Evolutionary conservation across 108 stramenopile genomes (phyloP).

Genomic region (Cylindrotheca fusiformis): DNA sequence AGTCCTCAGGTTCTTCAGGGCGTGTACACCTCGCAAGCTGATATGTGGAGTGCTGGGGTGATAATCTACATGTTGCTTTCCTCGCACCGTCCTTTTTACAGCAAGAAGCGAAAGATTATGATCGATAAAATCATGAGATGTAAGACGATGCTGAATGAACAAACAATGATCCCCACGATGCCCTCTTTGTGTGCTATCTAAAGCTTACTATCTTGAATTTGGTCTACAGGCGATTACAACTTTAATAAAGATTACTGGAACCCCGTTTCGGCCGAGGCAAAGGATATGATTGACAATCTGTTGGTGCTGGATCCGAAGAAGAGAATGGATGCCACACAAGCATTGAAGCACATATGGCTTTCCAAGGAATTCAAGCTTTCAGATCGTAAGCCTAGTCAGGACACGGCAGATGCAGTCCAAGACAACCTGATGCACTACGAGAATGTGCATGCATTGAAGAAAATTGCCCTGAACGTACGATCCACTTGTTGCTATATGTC

Average conservation of each 20-base stretch:
- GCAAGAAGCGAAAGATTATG: conserved; percentile 43
- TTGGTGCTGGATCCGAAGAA: conserved; percentile 61
- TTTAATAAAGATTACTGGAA: conserved; percentile 58
- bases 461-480: conserved; percentile 36
- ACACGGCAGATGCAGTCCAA: conserved; percentile 20
- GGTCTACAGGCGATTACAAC: conserved; percentile 41
- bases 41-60: conserved; percentile 76
- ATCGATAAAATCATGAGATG: conserved; percentile 54
- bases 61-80: conserved; percentile 63
- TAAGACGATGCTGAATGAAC: no score
- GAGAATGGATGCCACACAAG: conserved; percentile 44
- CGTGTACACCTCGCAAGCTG: conserved; percentile 72
- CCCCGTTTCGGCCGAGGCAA: conserved; percentile 45
- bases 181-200: not conserved
- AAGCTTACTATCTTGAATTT: not conserved
- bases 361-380: conserved; percentile 33
- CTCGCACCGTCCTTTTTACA: conserved; percentile 61
- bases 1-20: conserved; percentile 78
- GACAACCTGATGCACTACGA: conserved; percentile 40
- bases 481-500: no score
- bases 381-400: conserved; percentile 16
- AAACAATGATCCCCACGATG: no score
- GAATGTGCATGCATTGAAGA: conserved; percentile 46
- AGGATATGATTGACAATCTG: conserved; percentile 57
- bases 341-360: conserved; percentile 54